A percentile compares a stretch with the other conserved stretches of the same genome.
phyloP scores from a whole-genome alignment of 176 grass and related monocot species.

The Tillandsia leiboldiana region DNA sequence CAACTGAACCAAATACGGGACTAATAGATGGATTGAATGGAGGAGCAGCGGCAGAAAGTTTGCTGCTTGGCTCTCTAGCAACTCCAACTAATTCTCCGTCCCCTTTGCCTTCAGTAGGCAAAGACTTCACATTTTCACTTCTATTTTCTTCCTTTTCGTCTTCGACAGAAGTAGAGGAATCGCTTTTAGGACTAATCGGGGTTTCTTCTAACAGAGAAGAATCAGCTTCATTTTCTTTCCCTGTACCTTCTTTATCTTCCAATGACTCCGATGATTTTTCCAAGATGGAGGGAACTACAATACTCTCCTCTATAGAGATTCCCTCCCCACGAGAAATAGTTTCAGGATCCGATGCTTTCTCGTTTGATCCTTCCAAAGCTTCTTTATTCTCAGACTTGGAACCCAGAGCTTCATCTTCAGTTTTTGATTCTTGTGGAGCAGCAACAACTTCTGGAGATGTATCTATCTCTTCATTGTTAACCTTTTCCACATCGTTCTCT shows the following conservation, averaged over 20 bases:
- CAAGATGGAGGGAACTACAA: background rate
- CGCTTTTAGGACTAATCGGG: conserved; percentile 31
- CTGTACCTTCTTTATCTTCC: conserved; percentile 9
- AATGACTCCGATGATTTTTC: conserved; percentile 31
- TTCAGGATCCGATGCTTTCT: conserved; percentile 19
- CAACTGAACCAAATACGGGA: conserved; percentile 83
- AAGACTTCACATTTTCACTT: conserved; percentile 66
- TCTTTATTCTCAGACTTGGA: conserved; percentile 14
- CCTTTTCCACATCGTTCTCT: conserved; percentile 37
- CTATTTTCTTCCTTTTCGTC: conserved; percentile 46
- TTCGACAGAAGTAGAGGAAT: conserved; percentile 51
- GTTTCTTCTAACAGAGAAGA: conserved; percentile 33
- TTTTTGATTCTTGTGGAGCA: conserved; percentile 30
- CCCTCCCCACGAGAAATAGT: conserved; percentile 24
- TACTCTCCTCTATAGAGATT: conserved; percentile 19
- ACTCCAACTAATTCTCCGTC: conserved; percentile 30
- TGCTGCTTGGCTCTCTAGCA: conserved; percentile 56
- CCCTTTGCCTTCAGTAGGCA: conserved; percentile 45
- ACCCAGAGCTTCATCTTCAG: conserved; percentile 25
- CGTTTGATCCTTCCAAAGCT: conserved; percentile 20
- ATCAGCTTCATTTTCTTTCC: conserved; percentile 28
- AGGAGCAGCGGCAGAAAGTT: conserved; percentile 78
- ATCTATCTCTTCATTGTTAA: conserved; percentile 10
- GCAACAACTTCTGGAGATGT: conserved; percentile 25
- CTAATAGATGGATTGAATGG: conserved; percentile 85